Evolutionary conservation across 2,329 filamentous ascomycete species (phyloP).

Genomic region (Mycosphaerella sp.): DNA sequence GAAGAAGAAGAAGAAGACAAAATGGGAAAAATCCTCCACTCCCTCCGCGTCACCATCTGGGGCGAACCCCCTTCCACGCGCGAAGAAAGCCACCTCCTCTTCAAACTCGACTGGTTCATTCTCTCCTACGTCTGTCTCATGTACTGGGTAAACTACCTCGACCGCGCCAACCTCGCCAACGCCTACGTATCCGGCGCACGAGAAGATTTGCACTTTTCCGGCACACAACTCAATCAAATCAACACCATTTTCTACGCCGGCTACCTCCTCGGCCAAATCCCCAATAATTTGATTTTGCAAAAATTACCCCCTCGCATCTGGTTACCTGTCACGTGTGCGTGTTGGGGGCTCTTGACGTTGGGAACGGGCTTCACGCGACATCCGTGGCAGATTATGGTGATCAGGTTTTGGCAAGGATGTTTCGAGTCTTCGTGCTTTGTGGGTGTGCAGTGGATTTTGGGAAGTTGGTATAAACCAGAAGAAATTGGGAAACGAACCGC

Average conservation of each 20-base stretch:
- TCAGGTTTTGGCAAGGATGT: conserved; percentile 45
- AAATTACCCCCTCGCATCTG: conserved; percentile 58
- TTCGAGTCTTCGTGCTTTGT: conserved; percentile 28
- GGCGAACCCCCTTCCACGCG: conserved; percentile 24
- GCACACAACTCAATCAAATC: conserved; percentile 44
- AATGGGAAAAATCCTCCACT: conserved; percentile 22
- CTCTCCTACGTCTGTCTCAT: conserved; percentile 37
- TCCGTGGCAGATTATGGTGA: conserved; percentile 53
- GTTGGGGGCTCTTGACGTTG: conserved; percentile 56
- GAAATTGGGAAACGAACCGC: conserved; percentile 53
- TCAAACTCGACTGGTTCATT: conserved; percentile 32
- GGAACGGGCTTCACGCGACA: conserved; percentile 47
- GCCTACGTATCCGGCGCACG: conserved; percentile 52
- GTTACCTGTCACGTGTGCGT: conserved; percentile 38
- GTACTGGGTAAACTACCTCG: conserved; percentile 39
- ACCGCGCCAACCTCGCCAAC: conserved; percentile 48
- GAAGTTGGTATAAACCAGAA: conserved; percentile 24
- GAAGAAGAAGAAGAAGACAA: no score
- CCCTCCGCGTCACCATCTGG: conserved; percentile 23
- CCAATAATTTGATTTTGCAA: conserved; percentile 56
- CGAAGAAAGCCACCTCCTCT: conserved; percentile 21
- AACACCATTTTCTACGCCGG: conserved; percentile 32
- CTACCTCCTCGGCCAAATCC: conserved; percentile 53
- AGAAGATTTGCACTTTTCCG: conserved; percentile 45
- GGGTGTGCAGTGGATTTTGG: conserved; percentile 26